A percentile compares a stretch with the other conserved stretches of the same genome.
These are phyloP conservation scores for Agastache rugosa DNA, from an alignment of 257 asterid genomes.

Conservation along the genomic window DNA sequence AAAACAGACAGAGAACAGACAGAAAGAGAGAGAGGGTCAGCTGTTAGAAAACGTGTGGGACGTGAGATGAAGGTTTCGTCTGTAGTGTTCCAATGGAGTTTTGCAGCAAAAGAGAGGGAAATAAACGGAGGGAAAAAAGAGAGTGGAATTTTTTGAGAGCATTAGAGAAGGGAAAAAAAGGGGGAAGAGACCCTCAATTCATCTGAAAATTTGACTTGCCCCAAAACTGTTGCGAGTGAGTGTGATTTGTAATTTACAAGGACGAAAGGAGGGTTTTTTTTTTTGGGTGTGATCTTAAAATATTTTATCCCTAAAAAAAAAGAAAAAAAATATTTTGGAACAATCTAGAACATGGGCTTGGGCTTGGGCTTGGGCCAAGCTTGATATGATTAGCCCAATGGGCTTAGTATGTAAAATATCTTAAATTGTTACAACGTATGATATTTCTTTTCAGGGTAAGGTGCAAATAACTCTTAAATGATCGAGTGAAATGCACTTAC, in stretches of 20 bases:
- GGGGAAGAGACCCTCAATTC: constrained; percentile 36
- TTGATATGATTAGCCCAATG: constrained; percentile 21
- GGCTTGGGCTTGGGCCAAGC: constrained; percentile 12
- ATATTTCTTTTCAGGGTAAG: too few relatives aligned
- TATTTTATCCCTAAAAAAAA: too few relatives aligned
- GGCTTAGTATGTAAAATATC: neutral
- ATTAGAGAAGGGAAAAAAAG: neutral
- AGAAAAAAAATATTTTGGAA: neutral
- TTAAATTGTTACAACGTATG: too few relatives aligned
- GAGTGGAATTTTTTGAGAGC: constrained; percentile 3
- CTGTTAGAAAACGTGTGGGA: neutral
- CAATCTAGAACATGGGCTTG: constrained; percentile 36
- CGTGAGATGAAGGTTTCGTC: neutral
- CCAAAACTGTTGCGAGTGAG: constrained; percentile 5
- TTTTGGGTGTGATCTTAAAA: neutral
- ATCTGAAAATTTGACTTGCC: constrained; percentile 36
- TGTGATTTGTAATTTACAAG: neutral
- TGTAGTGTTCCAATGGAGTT: neutral
- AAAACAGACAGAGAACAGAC: constrained; percentile 6
- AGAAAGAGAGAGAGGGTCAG: constrained; percentile 6
- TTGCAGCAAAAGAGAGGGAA: constrained; percentile 30
- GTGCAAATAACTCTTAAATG: too few relatives aligned
- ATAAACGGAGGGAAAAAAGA: constrained; percentile 40
- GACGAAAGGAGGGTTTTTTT: constrained; percentile 30
- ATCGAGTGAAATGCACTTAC: too few relatives aligned